Evolutionary conservation across 108 stramenopile genomes (phyloP).

Genomic region (Nitzschia sp.): DNA sequence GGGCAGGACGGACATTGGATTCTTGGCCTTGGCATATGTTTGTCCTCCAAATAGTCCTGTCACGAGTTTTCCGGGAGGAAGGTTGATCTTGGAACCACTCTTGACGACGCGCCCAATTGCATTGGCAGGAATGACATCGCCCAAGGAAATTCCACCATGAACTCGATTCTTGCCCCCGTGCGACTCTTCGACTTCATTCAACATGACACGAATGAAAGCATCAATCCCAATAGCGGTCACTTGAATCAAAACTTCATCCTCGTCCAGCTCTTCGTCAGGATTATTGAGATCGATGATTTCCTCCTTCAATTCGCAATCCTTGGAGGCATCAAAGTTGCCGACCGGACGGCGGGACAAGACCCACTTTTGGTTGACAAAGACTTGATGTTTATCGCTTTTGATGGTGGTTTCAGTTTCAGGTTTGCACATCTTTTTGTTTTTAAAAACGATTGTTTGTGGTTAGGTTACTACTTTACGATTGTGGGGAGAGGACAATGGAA

Average conservation of each 20-base stretch:
- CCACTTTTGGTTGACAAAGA: slow-evolving; percentile 20
- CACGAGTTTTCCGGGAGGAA: slow-evolving; percentile 18
- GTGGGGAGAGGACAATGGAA: too few species aligned
- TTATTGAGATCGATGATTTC: too few species aligned
- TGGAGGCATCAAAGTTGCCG: slow-evolving; percentile 8
- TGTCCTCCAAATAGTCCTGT: slow-evolving; percentile 28
- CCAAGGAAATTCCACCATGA: slow-evolving; percentile 28
- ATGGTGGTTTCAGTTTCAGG: too few species aligned
- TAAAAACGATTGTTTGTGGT: too few species aligned
- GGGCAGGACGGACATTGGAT: neutral
- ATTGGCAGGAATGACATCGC: slow-evolving; percentile 30
- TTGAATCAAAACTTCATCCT: slow-evolving; percentile 30
- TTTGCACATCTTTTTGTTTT: too few species aligned
- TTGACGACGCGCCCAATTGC: slow-evolving; percentile 35
- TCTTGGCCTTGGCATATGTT: slow-evolving; percentile 4
- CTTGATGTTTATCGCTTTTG: too few species aligned
- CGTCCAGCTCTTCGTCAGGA: too few species aligned
- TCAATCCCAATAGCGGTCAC: slow-evolving; percentile 18
- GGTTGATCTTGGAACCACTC: slow-evolving; percentile 8
- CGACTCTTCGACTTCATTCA: too few species aligned
- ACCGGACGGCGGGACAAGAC: slow-evolving; percentile 18
- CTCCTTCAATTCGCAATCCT: slow-evolving; percentile 21
- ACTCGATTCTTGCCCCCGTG: too few species aligned
- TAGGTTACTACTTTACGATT: too few species aligned
- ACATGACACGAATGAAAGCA: slow-evolving; percentile 45